Base-by-base conservation (phyloP, 495 filamentous ascomycete genomes). In the Aspergillus homomorphus region DNA sequence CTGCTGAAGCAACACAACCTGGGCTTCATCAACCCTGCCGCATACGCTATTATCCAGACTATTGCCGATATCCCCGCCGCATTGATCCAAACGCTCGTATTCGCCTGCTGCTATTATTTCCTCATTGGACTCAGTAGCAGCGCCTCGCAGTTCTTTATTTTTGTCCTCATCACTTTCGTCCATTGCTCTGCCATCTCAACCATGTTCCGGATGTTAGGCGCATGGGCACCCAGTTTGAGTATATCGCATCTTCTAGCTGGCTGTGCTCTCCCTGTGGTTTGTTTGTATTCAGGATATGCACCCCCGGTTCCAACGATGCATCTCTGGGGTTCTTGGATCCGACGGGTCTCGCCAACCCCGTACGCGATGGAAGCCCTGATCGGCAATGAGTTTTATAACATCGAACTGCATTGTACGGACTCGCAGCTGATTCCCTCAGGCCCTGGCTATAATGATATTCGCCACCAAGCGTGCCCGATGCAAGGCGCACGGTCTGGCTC, bases 191-290 rank as follows among this genome's bases (percentile, higher is more conserved):
- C 84, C 3, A 91, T 92, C 87, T 90, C 89, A 0, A 77, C 92
- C 8, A 87, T 89, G 65, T 92, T 92, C 81, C 75, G 89, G 59
- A 89, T 0, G 82, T 92, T 14, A 89, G 85, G 19, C 92, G 88
- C 63, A 54, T 94, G 14, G 89, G 88, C 56, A 89, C 90, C 0
- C 88, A 91, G 60, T 95, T 94, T 59, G 90, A 94, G 63, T 90
- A 89, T 50, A 90, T 90, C 9, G 88, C 91, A 66, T 91, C 89
- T 68, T 88, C 90, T 64, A 90, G 87, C 2, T 82, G 41, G 41
- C 86, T 7, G 77, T 89, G 1, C 82, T 88, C 23, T 4, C 26
- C 63, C 91, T 89, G 0, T 69, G 92, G 16, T 89, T 91, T 66
- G 84, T 95, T 30, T 67, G 90, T 41, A 93, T 90, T 0, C 83